Base-by-base conservation (phyloP, 257 asterid species). In the Nicotiana paniculata region DNA sequence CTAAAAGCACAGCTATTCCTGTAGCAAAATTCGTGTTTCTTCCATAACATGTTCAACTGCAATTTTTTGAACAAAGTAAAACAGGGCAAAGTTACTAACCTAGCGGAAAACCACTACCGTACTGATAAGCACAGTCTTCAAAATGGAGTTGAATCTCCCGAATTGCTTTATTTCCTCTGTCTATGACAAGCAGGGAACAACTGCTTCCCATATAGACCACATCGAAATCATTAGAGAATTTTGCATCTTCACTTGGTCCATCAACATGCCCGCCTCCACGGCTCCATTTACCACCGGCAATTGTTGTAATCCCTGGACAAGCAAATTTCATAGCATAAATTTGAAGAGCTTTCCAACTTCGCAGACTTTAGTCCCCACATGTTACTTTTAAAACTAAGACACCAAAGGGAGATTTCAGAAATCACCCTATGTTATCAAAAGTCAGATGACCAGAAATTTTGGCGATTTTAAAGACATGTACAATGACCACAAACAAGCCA, bases 111-210 rank as follows among this genome's bases (percentile, higher is more conserved):
- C 95, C 94, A 86, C 90, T 93, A 81, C 96, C 98, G 81, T 96
- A 96, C 93, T 96, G 99, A 90, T 94, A 90, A 83, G 98, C 98
- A 88, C 99, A 96, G 63, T 96, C 99, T 81, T 96, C 98, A 58
- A 93, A 93, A 88, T 92, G 88, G 79, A 96, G 98, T 53, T 94
- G 98, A 81, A 96, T 96, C 89, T 96, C 99, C 83, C 98, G 85
- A 57, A 96, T 91, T 3, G 99, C 99, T 88, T 90, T 92, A 85
- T 94, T 94, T 77, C 98, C 98, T 74, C 98, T 90, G 85, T 96
- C 99, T 59, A 96, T 90, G 76, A 96, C 98, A 35, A 96, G 98
- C 82, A 96, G 98, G 28, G 99, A 96, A 81, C 99, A 96, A 88
- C 97, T 94, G 86, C 97, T 94, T 87, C 99, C 99, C 58, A 93